Percentiles rank a stretch among this genome's conserved stretches.
Evolutionary conservation across 2,329 filamentous ascomycete species (phyloP).

Genomic region (Xylariomycetidae sp.): DNA sequence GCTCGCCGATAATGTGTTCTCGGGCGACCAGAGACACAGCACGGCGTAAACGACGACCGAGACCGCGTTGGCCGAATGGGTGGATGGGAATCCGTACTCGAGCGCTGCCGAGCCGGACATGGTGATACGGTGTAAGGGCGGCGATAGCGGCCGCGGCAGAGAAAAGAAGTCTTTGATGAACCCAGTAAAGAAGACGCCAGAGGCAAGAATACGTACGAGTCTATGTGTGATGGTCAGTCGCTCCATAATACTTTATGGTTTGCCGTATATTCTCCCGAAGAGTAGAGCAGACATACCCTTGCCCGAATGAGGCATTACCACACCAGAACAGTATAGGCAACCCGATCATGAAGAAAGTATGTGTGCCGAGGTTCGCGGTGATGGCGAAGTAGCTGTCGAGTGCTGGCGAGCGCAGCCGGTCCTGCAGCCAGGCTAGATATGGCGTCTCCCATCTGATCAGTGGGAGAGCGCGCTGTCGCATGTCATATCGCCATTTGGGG

Average conservation of each 20-base stretch:
- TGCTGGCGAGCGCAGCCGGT: constrained; percentile 70
- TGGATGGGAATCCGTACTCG: constrained; percentile 96
- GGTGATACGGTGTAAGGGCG: constrained; percentile 87
- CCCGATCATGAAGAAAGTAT: constrained; percentile 98
- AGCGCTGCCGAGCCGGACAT: constrained; percentile 95
- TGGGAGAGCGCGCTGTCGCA: constrained; percentile 79
- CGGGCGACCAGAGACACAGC: constrained; percentile 61
- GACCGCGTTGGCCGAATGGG: constrained; percentile 93
- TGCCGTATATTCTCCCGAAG: too few relatives aligned
- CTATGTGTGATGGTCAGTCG: constrained; percentile 34
- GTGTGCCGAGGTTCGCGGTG: constrained; percentile 91
- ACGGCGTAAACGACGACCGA: constrained; percentile 86
- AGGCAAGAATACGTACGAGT: constrained; percentile 70
- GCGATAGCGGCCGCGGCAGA: constrained; percentile 84
- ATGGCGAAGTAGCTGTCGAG: constrained; percentile 97
- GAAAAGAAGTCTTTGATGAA: constrained; percentile 94
- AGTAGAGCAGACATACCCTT: constrained; percentile 69
- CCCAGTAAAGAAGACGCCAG: constrained; percentile 81
- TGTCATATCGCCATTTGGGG: constrained; percentile 79
- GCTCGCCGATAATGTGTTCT: constrained; percentile 55
- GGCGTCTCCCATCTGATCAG: constrained; percentile 93
- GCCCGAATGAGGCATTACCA: constrained; percentile 76
- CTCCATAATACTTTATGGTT: too few relatives aligned
- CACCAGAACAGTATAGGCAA: constrained; percentile 97
- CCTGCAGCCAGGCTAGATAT: constrained; percentile 83